phyloP scores from a whole-genome alignment of 352 stramenopile genomes.

The Phytophthora sp. region DNA sequence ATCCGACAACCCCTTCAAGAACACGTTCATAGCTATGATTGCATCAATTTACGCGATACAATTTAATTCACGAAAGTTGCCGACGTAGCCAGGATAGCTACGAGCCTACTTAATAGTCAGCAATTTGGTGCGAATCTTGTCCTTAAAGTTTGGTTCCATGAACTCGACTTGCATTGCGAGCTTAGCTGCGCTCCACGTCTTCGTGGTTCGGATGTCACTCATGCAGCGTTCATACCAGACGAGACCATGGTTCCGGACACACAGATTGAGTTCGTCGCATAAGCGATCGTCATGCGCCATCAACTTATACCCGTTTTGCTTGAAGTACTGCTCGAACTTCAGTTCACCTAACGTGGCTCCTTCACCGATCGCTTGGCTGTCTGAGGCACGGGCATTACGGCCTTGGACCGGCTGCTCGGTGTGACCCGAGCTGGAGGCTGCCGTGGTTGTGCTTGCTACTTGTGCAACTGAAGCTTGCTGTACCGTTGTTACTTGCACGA shows the following conservation, averaged over 20 bases:
- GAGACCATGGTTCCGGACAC: constrained; percentile 14
- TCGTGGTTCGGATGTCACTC: neutral
- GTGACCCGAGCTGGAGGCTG: neutral
- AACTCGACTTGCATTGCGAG: constrained; percentile 7
- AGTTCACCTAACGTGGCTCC: constrained; percentile 3
- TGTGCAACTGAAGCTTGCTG: neutral
- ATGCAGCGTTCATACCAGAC: constrained; percentile 16
- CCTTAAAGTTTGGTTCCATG: constrained; percentile 14
- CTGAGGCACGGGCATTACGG: too few species aligned
- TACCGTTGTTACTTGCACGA: neutral
- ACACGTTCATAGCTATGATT: constrained; percentile 17
- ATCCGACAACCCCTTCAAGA: constrained; percentile 20
- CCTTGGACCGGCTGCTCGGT: neutral
- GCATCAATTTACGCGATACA: constrained; percentile 5
- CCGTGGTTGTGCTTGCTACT: neutral
- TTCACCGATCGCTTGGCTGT: constrained; percentile 2
- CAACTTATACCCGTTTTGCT: constrained; percentile 12
- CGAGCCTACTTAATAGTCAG: constrained; percentile 14
- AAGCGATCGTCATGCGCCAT: constrained; percentile 1
- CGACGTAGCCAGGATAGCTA: constrained; percentile 13
- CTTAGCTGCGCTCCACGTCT: constrained; percentile 12
- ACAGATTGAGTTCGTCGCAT: constrained; percentile 1
- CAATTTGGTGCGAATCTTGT: constrained; percentile 5
- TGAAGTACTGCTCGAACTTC: constrained; percentile 16
- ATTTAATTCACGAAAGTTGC: constrained; percentile 21